Conservation (phyloP, 129 eudicot species). For the Smallanthus sonchifolius region DNA sequence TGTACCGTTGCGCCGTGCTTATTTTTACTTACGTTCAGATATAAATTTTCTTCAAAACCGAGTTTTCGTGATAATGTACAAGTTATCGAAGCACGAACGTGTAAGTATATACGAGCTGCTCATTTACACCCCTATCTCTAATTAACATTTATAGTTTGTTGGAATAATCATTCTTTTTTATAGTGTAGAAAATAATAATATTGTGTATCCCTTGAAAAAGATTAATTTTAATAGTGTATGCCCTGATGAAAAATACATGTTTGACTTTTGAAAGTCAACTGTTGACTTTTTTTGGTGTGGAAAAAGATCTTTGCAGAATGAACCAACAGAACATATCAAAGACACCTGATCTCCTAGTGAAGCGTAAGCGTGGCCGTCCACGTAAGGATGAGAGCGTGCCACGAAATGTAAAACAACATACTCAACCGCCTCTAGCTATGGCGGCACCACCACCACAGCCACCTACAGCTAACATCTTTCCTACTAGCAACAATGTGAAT, state of each 20-base stretch:
- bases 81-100: no score
- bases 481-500: constrained; percentile 14
- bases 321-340: constrained; percentile 41
- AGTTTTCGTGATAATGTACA: no score
- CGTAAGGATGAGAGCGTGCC: constrained; percentile 59
- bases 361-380: constrained; percentile 94
- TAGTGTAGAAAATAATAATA: background rate
- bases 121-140: background rate
- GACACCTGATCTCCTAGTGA: constrained; percentile 41
- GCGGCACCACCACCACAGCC: constrained; percentile 15
- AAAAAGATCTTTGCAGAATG: constrained; percentile 35
- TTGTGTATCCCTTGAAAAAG: background rate
- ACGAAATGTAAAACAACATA: constrained; percentile 25
- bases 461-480: constrained; percentile 17
- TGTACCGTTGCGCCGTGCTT: no score
- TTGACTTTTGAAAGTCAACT: background rate
- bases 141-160: background rate
- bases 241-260: background rate
- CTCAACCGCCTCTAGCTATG: constrained; percentile 27
- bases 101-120: background rate
- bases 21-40: no score
- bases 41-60: no score
- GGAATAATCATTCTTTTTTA: background rate
- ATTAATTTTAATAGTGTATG: background rate
- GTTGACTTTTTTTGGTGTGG: background rate